These are phyloP conservation scores for Xylogone sp. DNA, from an alignment of 2,329 filamentous ascomycete species.

Conservation along the genomic window DNA sequence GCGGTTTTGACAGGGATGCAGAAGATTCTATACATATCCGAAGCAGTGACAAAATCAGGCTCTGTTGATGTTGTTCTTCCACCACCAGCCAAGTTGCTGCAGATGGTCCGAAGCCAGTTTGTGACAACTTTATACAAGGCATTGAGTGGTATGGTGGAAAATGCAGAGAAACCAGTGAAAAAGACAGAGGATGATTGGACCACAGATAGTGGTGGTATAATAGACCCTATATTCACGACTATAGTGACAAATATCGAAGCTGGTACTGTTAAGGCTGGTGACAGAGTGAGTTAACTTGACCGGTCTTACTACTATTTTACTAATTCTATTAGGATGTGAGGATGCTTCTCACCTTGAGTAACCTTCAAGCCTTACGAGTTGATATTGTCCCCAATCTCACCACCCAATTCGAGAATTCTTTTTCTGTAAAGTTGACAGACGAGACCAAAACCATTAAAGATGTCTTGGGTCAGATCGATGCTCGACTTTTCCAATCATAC, in stretches of 20 bases:
- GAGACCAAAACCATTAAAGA: conserved; percentile 90
- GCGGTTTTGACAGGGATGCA: conserved; percentile 83
- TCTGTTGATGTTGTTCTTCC: conserved; percentile 76
- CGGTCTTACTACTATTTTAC: conserved; percentile 15
- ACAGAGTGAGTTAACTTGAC: conserved; percentile 38
- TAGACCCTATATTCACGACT: conserved; percentile 25
- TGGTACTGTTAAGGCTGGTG: conserved; percentile 48
- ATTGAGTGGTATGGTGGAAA: conserved; percentile 93
- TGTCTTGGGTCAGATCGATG: conserved; percentile 85
- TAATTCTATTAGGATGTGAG: conserved; percentile 68
- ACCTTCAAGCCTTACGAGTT: conserved; percentile 77
- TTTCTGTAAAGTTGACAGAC: conserved; percentile 90
- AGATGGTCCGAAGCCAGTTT: conserved; percentile 89
- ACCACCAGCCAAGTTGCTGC: conserved; percentile 80
- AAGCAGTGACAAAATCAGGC: conserved; percentile 72
- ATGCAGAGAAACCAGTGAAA: conserved; percentile 73
- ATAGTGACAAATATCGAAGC: conserved; percentile 37
- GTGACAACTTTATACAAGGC: conserved; percentile 92
- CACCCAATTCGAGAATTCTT: conserved; percentile 86
- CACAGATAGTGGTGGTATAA: conserved; percentile 25
- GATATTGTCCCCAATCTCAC: conserved; percentile 86
- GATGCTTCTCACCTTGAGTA: conserved; percentile 90
- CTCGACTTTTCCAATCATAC: conserved; percentile 88
- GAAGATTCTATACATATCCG: conserved; percentile 89
- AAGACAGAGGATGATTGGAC: conserved; percentile 42